Conservation (phyloP, 179 eudicot genomes). For the Silene noctiflora region DNA sequence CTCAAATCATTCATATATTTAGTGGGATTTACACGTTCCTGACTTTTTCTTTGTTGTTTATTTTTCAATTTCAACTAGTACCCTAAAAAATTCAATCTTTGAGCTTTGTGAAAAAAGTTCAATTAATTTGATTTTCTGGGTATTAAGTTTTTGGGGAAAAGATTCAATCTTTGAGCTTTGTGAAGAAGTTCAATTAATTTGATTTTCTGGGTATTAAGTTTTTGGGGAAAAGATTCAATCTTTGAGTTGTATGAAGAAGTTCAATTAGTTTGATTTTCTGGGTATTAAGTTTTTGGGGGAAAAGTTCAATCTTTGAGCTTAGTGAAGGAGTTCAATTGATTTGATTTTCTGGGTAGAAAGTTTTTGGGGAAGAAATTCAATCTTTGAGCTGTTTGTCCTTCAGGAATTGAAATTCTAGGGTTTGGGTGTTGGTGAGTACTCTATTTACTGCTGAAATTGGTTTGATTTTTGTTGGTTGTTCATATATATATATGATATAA, state of each 20-base stretch:
- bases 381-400: neutral
- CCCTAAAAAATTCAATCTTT: slow-evolving; percentile 4
- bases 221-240: slow-evolving; percentile 27
- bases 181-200: neutral
- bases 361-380: too few relatives aligned
- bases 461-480: slow-evolving; percentile 14
- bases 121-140: slow-evolving; percentile 9
- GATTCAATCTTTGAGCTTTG: slow-evolving; percentile 29
- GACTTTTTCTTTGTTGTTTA: neutral
- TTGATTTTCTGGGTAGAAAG: too few relatives aligned
- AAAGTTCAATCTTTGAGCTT: too few relatives aligned
- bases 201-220: slow-evolving; percentile 3
- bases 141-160: slow-evolving; percentile 12
- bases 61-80: neutral
- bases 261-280: too few relatives aligned
- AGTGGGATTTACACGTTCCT: neutral
- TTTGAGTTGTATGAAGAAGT: slow-evolving; percentile 9
- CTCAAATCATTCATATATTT: neutral
- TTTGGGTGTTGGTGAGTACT: slow-evolving; percentile 27
- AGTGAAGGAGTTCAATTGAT: too few relatives aligned
- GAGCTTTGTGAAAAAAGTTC: slow-evolving; percentile 4
- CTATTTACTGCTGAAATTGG: slow-evolving; percentile 18
- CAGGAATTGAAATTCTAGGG: slow-evolving; percentile 26
- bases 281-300: too few relatives aligned
- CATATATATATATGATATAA: neutral